These are phyloP conservation scores for Epicoccum sorghinum DNA, from an alignment of 2,329 filamentous ascomycete species.

Conservation along the genomic window DNA sequence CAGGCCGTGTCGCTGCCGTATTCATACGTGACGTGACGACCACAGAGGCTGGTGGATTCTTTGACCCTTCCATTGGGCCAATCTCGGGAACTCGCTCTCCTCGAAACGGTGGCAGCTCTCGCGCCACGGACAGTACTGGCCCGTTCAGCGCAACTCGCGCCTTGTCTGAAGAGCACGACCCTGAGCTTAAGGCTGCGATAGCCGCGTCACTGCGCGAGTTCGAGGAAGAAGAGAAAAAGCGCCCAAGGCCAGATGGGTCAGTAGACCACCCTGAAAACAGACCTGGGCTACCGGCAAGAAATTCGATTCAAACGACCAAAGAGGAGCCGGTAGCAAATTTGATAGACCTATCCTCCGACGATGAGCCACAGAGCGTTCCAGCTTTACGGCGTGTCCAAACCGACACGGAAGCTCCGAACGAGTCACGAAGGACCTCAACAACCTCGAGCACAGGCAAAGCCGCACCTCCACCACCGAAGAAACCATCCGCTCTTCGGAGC, in stretches of 20 bases:
- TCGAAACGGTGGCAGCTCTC: conserved; percentile 19
- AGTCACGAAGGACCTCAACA: conserved; percentile 1
- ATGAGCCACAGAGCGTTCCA: conserved; percentile 33
- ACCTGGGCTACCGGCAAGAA: conserved; percentile 47
- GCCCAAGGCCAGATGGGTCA: conserved; percentile 41
- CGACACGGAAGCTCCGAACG: conserved; percentile 25
- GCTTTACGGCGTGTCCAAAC: conserved; percentile 33
- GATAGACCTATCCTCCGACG: conserved; percentile 57
- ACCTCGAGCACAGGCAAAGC: conserved; percentile 27
- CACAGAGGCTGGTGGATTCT: conserved; percentile 76
- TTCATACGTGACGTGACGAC: conserved; percentile 98
- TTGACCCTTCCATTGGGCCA: conserved; percentile 66
- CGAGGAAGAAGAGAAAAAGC: conserved; percentile 49
- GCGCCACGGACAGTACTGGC: conserved; percentile 19
- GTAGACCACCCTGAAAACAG: conserved; percentile 41
- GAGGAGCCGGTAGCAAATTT: conserved; percentile 46
- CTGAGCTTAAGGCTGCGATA: conserved; percentile 55
- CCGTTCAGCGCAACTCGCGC: conserved; percentile 16
- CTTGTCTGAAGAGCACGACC: conserved; percentile 53
- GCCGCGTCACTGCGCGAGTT: conserved; percentile 55
- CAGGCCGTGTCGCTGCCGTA: conserved; percentile 80
- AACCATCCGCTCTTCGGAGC: conserved; percentile 49
- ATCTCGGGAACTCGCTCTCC: conserved; percentile 36
- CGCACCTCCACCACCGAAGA: conserved; percentile 40
- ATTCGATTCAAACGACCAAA: conserved; percentile 28